Percentiles rank a stretch among this genome's conserved stretches.
Conservation (phyloP, 2,329 filamentous ascomycete genomes). For the Paecilomyces niveus region DNA sequence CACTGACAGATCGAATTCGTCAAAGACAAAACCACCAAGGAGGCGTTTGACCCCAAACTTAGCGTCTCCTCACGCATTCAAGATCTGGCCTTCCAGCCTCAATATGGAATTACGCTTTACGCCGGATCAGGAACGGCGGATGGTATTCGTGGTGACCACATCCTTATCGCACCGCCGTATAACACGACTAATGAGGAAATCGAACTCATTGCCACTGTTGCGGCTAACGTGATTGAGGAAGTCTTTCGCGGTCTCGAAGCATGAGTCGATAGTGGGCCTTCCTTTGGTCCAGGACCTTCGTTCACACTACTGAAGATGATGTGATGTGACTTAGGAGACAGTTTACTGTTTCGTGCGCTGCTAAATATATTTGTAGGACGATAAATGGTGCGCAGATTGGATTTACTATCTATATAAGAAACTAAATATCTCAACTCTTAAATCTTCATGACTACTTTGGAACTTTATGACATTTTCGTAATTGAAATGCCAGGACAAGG, state of each 20-base stretch:
- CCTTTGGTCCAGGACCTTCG: background rate
- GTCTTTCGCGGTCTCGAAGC: constrained; percentile 30
- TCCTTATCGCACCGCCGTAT: constrained; percentile 63
- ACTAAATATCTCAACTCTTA: too few species aligned
- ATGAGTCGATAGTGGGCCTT: background rate
- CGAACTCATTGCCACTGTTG: constrained; percentile 46
- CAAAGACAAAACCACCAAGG: constrained; percentile 46
- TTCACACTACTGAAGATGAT: background rate
- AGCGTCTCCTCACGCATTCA: constrained; percentile 45
- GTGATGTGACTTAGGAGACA: background rate
- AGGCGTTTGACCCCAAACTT: constrained; percentile 43
- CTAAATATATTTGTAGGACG: too few species aligned
- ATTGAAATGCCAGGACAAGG: too few species aligned
- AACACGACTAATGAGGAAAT: constrained; percentile 54
- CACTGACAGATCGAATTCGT: constrained; percentile 48
- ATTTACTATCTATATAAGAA: too few species aligned
- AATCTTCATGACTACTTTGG: too few species aligned
- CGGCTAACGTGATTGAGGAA: constrained; percentile 47
- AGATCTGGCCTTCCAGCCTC: constrained; percentile 39
- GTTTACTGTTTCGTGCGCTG: too few species aligned
- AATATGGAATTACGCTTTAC: constrained; percentile 53
- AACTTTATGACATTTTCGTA: too few species aligned
- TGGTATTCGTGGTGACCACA: constrained; percentile 56
- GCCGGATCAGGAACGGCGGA: constrained; percentile 57
- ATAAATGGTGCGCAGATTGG: too few species aligned